Base-by-base conservation (phyloP, 202 grass and related monocot species). In the Dendrocalamus latiflorus region DNA sequence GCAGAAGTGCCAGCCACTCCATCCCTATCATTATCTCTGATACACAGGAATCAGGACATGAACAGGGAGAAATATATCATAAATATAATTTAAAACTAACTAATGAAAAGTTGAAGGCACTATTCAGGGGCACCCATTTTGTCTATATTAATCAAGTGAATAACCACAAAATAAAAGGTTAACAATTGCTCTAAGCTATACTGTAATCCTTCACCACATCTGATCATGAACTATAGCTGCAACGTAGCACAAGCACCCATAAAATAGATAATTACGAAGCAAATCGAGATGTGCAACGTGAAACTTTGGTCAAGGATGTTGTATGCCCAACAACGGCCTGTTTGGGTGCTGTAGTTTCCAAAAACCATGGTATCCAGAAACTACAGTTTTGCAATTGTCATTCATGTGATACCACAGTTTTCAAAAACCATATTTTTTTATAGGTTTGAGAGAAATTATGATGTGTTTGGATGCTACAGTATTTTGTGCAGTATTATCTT, bases 21-120 rank as follows among this genome's bases (percentile, higher is more conserved):
- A 85, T 76, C 65, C 33, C 65, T 74, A 73, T 84, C 59, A 3
- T 30, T 53, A 68, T 88, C 72, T 77, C 90, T 91, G 73, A 54
- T 26, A 84, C 24, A 84, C 11, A 67, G 54, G 18, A 79, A 86
- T 83, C 36, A 81, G 34, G 61, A 64, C 81, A 74, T 21, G 16
- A 70, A 36, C 30, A 79, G 11, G n/a, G 65, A 68, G 3, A n/a
- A 12, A 78, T 58, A 20, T 48, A 26, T 39, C 12, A 11, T 43
- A 65, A 84, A 70, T 71, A 34, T 20, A 50, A 25, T 22, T n/a
- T 30, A 30, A 75, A 66, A 86, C 59, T 15, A 74, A 22, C 1
- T 45, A 66, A 5, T 9, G 9, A 77, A 54, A 62, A 65, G 21
- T 65, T 88, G 39, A 10, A 73, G 10, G 36, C 25, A 16, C 1